Conservation (phyloP, 208 protist genomes). For the Leptomonas seymouri region DNA sequence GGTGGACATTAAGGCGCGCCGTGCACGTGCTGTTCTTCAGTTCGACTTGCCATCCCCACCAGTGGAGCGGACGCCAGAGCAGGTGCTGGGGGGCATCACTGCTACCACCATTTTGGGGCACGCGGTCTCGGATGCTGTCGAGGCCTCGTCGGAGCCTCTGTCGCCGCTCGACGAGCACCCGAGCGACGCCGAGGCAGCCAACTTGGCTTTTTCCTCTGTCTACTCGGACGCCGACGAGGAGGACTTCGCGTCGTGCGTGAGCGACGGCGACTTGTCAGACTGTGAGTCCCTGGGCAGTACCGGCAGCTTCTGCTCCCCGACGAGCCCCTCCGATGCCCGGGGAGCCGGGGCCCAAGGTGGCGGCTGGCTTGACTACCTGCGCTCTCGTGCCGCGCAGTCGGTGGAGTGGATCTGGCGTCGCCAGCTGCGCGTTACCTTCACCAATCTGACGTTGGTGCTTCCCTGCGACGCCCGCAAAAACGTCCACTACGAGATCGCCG, state of each 20-base stretch:
- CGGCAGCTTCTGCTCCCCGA: slow-evolving; percentile 27
- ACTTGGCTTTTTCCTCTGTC: slow-evolving; percentile 17
- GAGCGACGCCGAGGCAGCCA: slow-evolving; percentile 2
- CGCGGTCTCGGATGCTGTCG: slow-evolving; percentile 2
- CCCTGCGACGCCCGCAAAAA: slow-evolving; percentile 48
- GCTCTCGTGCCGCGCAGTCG: slow-evolving; percentile 40
- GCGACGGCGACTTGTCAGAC: slow-evolving; percentile 48
- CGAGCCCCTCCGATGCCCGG: slow-evolving; percentile 3
- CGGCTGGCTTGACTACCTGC: slow-evolving; percentile 59
- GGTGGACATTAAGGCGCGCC: slow-evolving; percentile 42
- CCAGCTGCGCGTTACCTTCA: slow-evolving; percentile 53
- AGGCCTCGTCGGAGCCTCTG: slow-evolving; percentile 18
- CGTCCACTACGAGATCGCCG: slow-evolving; percentile 39
- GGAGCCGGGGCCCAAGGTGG: not conserved
- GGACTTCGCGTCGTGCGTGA: slow-evolving; percentile 72
- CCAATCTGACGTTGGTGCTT: slow-evolving; percentile 42
- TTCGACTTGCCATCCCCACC: slow-evolving; percentile 33
- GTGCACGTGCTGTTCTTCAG: slow-evolving; percentile 35
- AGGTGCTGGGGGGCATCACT: slow-evolving; percentile 60
- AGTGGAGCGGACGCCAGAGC: slow-evolving; percentile 45
- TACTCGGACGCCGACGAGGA: slow-evolving; percentile 28
- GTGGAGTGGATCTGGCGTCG: slow-evolving; percentile 75
- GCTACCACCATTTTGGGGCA: slow-evolving; percentile 56
- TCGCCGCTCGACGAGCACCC: slow-evolving; percentile 8
- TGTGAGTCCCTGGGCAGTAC: slow-evolving; percentile 23